These are phyloP conservation scores for Trichosanthes cucumerina DNA, from an alignment of 306 rosid species.

Conservation along the genomic window DNA sequence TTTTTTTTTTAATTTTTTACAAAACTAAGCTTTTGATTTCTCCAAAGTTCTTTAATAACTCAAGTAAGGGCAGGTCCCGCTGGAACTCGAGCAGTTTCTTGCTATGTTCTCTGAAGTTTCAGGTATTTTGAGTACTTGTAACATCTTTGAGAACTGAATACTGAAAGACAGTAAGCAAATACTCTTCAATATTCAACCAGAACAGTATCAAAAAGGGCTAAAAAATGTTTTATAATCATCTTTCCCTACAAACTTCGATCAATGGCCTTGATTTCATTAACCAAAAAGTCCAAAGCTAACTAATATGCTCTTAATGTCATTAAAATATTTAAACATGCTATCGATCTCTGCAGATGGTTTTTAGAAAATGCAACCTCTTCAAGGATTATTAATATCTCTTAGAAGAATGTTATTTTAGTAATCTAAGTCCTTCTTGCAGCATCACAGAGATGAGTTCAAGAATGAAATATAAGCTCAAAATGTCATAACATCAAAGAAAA, in stretches of 20 bases:
- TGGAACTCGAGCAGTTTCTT: not conserved
- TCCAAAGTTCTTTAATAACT: too few species aligned
- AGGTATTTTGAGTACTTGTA: too few species aligned
- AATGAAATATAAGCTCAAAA: not conserved
- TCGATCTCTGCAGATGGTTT: not conserved
- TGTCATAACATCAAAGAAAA: not conserved
- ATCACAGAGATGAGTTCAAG: not conserved
- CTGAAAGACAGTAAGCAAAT: not conserved
- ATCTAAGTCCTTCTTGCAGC: not conserved
- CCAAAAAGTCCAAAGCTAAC: not conserved
- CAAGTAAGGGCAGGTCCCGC: not conserved
- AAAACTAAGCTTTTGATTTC: too few species aligned
- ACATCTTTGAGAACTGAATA: too few species aligned
- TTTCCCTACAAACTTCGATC: not conserved
- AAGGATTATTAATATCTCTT: not conserved
- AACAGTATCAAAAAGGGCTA: not conserved
- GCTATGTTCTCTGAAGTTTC: not conserved
- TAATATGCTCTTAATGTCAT: not conserved
- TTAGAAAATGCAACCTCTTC: not conserved
- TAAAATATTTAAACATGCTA: not conserved
- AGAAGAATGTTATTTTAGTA: not conserved
- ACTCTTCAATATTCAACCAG: not conserved
- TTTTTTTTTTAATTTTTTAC: too few species aligned
- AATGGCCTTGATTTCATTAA: not conserved
- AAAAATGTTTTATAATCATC: not conserved